Conservation (phyloP, 2,329 filamentous ascomycete genomes). For the Xylaria polymorpha region DNA sequence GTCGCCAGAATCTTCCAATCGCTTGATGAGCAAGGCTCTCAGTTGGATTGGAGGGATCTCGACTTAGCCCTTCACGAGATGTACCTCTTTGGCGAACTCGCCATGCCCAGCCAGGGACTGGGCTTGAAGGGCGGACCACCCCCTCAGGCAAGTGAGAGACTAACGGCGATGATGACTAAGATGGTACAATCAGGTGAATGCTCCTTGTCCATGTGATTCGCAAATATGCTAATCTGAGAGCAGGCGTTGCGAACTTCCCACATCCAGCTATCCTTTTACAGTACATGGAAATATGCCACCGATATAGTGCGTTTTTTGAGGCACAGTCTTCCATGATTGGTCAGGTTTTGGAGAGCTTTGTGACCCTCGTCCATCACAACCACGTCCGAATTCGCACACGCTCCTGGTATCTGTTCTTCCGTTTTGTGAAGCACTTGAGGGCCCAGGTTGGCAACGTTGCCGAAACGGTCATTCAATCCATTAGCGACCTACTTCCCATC, state of each 20-base stretch:
- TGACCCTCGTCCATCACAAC: conserved; percentile 87
- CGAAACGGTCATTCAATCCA: conserved; percentile 89
- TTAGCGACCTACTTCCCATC: conserved; percentile 88
- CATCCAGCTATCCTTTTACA: conserved; percentile 94
- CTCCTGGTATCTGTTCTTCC: conserved; percentile 97
- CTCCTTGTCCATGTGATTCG: conserved; percentile 25
- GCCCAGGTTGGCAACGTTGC: conserved; percentile 88
- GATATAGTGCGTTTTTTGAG: conserved; percentile 94
- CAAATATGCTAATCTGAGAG: conserved; percentile 42
- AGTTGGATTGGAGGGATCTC: conserved; percentile 93
- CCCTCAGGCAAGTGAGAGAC: conserved; percentile 79
- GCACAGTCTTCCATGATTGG: conserved; percentile 83
- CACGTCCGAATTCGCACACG: conserved; percentile 88
- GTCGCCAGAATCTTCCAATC: conserved; percentile 88
- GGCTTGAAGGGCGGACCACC: conserved; percentile 86
- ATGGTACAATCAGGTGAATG: conserved; percentile 89
- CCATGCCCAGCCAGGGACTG: conserved; percentile 88
- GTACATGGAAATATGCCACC: conserved; percentile 98
- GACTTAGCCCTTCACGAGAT: conserved; percentile 95
- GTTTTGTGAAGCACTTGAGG: conserved; percentile 88
- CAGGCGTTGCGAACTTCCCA: conserved; percentile 84
- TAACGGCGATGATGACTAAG: conserved; percentile 92
- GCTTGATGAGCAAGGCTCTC: conserved; percentile 77
- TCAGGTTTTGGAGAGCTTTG: conserved; percentile 89
- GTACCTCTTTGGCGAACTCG: conserved; percentile 93